Evolutionary conservation across 257 asterid genomes (phyloP).

Genomic region (Thymus quinquecostatus): DNA sequence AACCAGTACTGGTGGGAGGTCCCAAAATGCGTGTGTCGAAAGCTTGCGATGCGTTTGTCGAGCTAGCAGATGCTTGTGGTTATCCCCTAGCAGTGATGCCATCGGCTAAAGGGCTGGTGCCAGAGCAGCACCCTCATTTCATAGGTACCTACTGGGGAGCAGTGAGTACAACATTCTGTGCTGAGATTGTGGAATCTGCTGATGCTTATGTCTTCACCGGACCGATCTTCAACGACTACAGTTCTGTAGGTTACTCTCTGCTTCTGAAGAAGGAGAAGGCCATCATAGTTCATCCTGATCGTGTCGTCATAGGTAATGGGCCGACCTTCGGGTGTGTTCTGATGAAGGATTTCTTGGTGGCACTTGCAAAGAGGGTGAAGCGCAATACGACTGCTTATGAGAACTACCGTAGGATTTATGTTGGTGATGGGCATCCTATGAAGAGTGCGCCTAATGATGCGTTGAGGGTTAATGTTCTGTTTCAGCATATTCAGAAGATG

Average conservation of each 20-base stretch:
- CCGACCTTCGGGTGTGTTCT: slow-evolving; percentile 43
- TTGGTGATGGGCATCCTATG: slow-evolving; percentile 36
- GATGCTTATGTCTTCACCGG: slow-evolving; percentile 48
- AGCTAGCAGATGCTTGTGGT: slow-evolving; percentile 42
- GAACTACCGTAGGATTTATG: slow-evolving; percentile 45
- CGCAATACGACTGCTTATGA: slow-evolving; percentile 43
- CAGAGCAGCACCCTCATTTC: slow-evolving; percentile 42
- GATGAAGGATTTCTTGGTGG: slow-evolving; percentile 44
- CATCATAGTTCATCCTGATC: slow-evolving; percentile 42
- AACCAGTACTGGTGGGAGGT: slow-evolving; percentile 80
- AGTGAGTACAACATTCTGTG: slow-evolving; percentile 44
- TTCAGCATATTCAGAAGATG: slow-evolving; percentile 45
- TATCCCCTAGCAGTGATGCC: slow-evolving; percentile 47
- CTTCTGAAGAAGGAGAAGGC: slow-evolving; percentile 50
- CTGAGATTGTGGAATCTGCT: slow-evolving; percentile 51
- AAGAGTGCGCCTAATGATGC: slow-evolving; percentile 37
- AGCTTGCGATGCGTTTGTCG: slow-evolving; percentile 43
- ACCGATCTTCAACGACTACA: slow-evolving; percentile 49
- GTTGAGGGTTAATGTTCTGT: slow-evolving; percentile 50
- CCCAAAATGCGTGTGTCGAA: slow-evolving; percentile 66
- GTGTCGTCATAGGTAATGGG: slow-evolving; percentile 41
- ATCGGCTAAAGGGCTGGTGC: slow-evolving; percentile 44
- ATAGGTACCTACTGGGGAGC: slow-evolving; percentile 55
- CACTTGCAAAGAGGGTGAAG: slow-evolving; percentile 35
- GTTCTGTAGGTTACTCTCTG: slow-evolving; percentile 47